A percentile compares a stretch with the other conserved stretches of the same genome.
phyloP scores from a whole-genome alignment of 2,329 filamentous ascomycete genomes.

The Xylariaceae sp. region DNA sequence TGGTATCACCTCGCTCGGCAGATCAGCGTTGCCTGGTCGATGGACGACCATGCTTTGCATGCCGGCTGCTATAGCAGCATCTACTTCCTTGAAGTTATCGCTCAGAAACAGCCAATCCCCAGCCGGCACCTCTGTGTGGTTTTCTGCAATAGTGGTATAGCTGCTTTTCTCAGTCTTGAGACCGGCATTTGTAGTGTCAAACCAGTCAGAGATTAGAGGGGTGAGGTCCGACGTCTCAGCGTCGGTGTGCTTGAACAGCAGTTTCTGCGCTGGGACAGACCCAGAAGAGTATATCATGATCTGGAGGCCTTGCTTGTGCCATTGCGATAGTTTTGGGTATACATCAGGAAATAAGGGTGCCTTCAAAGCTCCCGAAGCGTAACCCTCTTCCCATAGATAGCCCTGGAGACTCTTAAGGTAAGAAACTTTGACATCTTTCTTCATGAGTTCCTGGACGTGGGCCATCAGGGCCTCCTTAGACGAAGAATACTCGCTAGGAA shows the following conservation, averaged over 20 bases:
- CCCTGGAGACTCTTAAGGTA: slow-evolving; percentile 79
- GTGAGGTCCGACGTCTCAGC: slow-evolving; percentile 56
- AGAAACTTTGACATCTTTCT: slow-evolving; percentile 67
- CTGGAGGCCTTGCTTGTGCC: slow-evolving; percentile 50
- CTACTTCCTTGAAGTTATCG: slow-evolving; percentile 70
- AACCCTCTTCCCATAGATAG: slow-evolving; percentile 73
- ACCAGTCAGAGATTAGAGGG: slow-evolving; percentile 60
- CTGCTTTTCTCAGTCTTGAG: slow-evolving; percentile 64
- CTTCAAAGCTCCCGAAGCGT: slow-evolving; percentile 62
- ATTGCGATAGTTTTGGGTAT: slow-evolving; percentile 54
- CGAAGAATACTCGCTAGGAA: slow-evolving; percentile 59
- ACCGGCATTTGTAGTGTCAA: slow-evolving; percentile 78
- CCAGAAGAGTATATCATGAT: slow-evolving; percentile 81
- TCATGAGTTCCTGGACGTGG: slow-evolving; percentile 68
- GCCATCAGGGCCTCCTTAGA: slow-evolving; percentile 56
- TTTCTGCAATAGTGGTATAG: slow-evolving; percentile 60
- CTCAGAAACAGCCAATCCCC: slow-evolving; percentile 71
- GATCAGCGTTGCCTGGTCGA: slow-evolving; percentile 65
- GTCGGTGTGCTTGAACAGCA: slow-evolving; percentile 68
- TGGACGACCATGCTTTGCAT: slow-evolving; percentile 59
- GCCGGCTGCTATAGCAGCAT: slow-evolving; percentile 57
- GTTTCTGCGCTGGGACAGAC: slow-evolving; percentile 74
- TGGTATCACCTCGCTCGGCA: slow-evolving; percentile 46
- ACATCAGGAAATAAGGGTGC: slow-evolving; percentile 76
- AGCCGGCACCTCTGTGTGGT: slow-evolving; percentile 40